phyloP scores from a whole-genome alignment of 306 rosid species.

The Acacia confusa region DNA sequence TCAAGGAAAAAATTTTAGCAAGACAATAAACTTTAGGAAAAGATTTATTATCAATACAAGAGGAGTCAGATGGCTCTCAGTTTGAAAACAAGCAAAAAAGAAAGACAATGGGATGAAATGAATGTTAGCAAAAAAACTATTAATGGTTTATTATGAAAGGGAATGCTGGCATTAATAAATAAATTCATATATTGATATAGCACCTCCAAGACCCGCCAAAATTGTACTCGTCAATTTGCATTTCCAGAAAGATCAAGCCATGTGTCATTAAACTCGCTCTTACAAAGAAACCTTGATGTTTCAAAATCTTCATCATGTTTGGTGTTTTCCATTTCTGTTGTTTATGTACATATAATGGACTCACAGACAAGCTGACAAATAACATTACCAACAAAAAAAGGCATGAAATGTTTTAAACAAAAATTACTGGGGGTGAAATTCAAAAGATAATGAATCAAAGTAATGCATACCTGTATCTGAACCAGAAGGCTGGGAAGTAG shows the following conservation, averaged over 20 bases:
- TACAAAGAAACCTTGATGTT: slow-evolving; percentile 7
- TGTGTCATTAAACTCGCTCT: background rate
- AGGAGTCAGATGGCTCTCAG: background rate
- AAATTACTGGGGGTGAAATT: background rate
- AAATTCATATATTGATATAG: background rate
- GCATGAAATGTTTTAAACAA: background rate
- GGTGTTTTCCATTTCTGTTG: background rate
- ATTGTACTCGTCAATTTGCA: background rate
- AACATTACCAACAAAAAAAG: background rate
- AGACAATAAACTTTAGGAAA: background rate
- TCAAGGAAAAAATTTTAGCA: background rate
- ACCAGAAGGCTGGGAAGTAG: slow-evolving; percentile 56
- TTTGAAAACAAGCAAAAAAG: background rate
- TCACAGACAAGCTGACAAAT: background rate
- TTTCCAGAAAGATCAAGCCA: background rate
- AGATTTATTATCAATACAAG: background rate
- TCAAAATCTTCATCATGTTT: slow-evolving; percentile 3
- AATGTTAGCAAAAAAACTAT: background rate
- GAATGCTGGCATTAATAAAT: background rate
- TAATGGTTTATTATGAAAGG: background rate
- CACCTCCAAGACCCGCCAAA: background rate
- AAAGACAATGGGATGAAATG: background rate
- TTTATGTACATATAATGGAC: background rate
- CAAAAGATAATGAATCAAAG: background rate
- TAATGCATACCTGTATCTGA: slow-evolving; percentile 49